phyloP scores from a whole-genome alignment of 352 stramenopile genomes.

The Elongisporangium anandrum region DNA sequence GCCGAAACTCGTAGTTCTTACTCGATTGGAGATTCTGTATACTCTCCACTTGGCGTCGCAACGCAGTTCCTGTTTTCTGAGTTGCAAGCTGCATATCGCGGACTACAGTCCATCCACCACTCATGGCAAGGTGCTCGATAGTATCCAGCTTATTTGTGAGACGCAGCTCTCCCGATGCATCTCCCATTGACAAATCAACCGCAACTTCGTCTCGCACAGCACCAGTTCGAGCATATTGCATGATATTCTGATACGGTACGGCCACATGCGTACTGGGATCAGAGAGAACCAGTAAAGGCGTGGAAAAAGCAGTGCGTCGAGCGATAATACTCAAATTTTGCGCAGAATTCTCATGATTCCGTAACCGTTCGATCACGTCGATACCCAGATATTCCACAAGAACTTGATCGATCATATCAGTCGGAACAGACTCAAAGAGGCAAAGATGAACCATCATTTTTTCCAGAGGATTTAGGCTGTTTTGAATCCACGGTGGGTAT shows the following conservation, averaged over 20 bases:
- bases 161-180: slow-evolving; percentile 3
- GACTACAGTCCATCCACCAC: slow-evolving; percentile 25
- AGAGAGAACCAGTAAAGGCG: slow-evolving; percentile 16
- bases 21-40: slow-evolving; percentile 19
- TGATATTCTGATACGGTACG: background rate
- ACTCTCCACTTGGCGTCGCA: slow-evolving; percentile 26
- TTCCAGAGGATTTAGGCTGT: slow-evolving; percentile 17
- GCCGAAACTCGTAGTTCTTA: slow-evolving; percentile 22
- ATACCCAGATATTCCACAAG: slow-evolving; percentile 21
- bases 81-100: slow-evolving; percentile 10
- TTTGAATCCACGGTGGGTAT: slow-evolving; percentile 20
- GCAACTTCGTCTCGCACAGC: background rate
- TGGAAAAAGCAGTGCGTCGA: slow-evolving; percentile 9
- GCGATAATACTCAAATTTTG: slow-evolving; percentile 9
- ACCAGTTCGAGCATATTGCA: background rate
- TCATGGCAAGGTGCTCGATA: slow-evolving; percentile 23
- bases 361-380: slow-evolving; percentile 9
- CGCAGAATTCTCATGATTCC: slow-evolving; percentile 8
- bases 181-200: background rate
- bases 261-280: slow-evolving; percentile 9
- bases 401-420: slow-evolving; percentile 17
- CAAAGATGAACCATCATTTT: slow-evolving; percentile 26
- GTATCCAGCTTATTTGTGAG: slow-evolving; percentile 8
- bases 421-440: slow-evolving; percentile 20
- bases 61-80: slow-evolving; percentile 10